Conservation (phyloP, 2,329 filamentous ascomycete species). For the Apiospora kogelbergensis region DNA sequence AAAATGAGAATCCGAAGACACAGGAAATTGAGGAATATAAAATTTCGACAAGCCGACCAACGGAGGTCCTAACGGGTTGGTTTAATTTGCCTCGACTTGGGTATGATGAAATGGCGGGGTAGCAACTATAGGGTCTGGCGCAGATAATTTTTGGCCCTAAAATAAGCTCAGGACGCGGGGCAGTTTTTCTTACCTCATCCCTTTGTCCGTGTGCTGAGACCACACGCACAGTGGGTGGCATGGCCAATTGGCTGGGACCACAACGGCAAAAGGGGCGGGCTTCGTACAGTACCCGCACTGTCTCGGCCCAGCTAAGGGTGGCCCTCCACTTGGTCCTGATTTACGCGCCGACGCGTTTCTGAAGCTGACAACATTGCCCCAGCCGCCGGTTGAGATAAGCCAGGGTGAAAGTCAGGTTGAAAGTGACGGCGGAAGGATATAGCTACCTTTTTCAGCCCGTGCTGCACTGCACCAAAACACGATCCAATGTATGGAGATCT, state of each 20-base stretch:
- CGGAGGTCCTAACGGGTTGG: background rate
- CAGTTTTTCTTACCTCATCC: slow-evolving; percentile 9
- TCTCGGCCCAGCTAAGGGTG: background rate
- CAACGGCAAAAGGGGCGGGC: too few relatives aligned
- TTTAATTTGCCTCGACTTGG: background rate
- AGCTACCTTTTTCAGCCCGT: background rate
- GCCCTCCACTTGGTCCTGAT: background rate
- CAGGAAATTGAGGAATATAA: background rate
- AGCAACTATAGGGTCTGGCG: slow-evolving; percentile 1
- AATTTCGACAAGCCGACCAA: background rate
- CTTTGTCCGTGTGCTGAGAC: background rate
- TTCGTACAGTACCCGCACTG: background rate
- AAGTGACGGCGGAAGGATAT: background rate
- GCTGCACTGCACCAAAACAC: background rate
- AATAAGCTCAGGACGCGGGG: slow-evolving; percentile 8
- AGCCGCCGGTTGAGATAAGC: too few relatives aligned
- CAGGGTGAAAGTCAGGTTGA: too few relatives aligned
- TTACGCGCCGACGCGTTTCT: slow-evolving; percentile 5
- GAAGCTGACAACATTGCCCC: background rate
- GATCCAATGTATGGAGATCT: slow-evolving; percentile 79
- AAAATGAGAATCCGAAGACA: background rate
- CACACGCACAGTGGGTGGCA: background rate
- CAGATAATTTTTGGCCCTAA: slow-evolving; percentile 7
- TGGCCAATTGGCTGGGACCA: too few relatives aligned
- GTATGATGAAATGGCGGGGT: slow-evolving; percentile 5